Evolutionary conservation across 1,139 yeast species (phyloP).

Genomic region (Pichia kudriavzevii): DNA sequence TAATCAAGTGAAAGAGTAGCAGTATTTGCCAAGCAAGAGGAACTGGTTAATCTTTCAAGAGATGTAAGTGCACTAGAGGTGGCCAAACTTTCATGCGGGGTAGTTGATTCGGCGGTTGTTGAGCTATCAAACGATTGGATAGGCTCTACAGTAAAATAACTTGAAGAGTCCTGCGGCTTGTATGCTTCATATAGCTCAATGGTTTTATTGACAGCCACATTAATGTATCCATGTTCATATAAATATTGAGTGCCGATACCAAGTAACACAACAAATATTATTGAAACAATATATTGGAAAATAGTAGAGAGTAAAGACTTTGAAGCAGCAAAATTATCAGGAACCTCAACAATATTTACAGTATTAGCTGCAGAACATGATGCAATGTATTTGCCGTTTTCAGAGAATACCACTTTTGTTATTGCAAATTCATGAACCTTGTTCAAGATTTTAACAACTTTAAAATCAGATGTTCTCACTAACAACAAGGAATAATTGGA

Average conservation of each 20-base stretch:
- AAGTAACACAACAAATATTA: conserved; percentile 35
- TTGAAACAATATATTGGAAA: conserved; percentile 39
- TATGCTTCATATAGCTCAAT: conserved; percentile 34
- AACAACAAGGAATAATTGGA: conserved; percentile 64
- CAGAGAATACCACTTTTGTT: conserved; percentile 64
- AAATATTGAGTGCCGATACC: conserved; percentile 34
- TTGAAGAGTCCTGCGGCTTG: conserved; percentile 27
- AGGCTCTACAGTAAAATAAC: conserved; percentile 30
- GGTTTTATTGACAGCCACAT: conserved; percentile 33
- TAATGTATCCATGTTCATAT: conserved; percentile 30
- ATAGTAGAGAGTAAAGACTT: conserved; percentile 40
- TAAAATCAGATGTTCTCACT: conserved; percentile 44
- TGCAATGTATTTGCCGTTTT: conserved; percentile 61
- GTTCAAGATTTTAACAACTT: conserved; percentile 41
- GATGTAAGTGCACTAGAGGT: neutral
- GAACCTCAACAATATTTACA: conserved; percentile 55
- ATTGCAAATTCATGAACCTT: conserved; percentile 76
- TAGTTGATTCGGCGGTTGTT: conserved; percentile 16
- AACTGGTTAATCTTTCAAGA: too few species aligned
- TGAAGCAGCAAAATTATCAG: conserved; percentile 41
- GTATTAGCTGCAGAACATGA: conserved; percentile 79
- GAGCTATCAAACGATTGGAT: conserved; percentile 23
- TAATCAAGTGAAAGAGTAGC: too few species aligned
- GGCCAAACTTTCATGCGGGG: neutral
- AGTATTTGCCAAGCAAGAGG: too few species aligned